phyloP scores from a whole-genome alignment of 2,329 filamentous ascomycete species.

The Aspergillus ochraceus region DNA sequence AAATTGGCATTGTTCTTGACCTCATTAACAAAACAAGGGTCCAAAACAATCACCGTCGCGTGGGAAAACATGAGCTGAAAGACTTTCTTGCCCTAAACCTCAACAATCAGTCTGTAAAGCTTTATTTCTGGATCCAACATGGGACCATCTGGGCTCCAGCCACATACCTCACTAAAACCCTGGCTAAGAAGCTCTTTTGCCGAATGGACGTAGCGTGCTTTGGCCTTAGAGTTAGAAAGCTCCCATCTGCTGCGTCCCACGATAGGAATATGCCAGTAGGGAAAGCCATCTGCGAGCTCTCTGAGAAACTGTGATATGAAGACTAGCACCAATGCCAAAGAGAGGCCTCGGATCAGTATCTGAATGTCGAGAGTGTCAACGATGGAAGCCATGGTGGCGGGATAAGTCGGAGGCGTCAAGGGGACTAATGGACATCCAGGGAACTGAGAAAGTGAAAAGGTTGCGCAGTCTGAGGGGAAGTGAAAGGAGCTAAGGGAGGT shows the following conservation, averaged over 20 bases:
- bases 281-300: conserved; percentile 29
- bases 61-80: conserved; percentile 30
- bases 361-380: conserved; percentile 22
- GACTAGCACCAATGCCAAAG: conserved; percentile 19
- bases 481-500: not conserved
- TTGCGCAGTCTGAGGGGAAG: not conserved
- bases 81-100: conserved; percentile 20
- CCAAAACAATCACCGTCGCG: conserved; percentile 28
- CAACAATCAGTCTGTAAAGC: not conserved
- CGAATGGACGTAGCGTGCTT: conserved; percentile 24
- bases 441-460: not conserved
- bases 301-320: conserved; percentile 25
- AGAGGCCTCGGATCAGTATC: conserved; percentile 22
- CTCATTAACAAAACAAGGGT: conserved; percentile 32
- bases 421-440: not conserved
- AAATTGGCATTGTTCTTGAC: conserved; percentile 33
- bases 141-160: not conserved
- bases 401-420: not conserved
- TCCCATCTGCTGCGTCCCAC: conserved; percentile 30
- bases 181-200: conserved; percentile 26
- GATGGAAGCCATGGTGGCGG: conserved; percentile 24
- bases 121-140: not conserved
- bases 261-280: conserved; percentile 27
- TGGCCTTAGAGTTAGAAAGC: conserved; percentile 33
- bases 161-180: conserved; percentile 29